A percentile compares a stretch with the other conserved stretches of the same genome.
Evolutionary conservation across 768 basidiomycete genomes (phyloP).

Genomic region (Sutorius australiensis): DNA sequence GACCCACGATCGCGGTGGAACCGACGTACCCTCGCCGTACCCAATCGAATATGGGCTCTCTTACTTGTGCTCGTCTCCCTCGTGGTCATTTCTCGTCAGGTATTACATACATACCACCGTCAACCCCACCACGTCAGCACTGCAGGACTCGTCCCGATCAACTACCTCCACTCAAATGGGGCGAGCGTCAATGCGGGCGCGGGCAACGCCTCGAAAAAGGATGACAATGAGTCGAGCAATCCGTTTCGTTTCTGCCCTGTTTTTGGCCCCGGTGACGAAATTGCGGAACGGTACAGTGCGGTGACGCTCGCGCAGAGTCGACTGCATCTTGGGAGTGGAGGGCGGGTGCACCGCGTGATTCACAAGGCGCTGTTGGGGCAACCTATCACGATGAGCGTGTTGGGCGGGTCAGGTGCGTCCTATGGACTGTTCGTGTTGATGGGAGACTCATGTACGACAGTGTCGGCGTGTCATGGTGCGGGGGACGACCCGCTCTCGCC

Average conservation of each 20-base stretch:
- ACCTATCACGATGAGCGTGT: constrained; percentile 83
- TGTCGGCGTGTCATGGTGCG: constrained; percentile 90
- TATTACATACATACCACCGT: constrained; percentile 40
- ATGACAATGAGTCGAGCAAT: constrained; percentile 29
- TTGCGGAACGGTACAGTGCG: constrained; percentile 77
- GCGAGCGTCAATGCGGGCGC: constrained; percentile 23
- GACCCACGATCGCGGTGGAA: constrained; percentile 48
- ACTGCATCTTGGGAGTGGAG: constrained; percentile 75
- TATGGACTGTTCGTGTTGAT: not conserved
- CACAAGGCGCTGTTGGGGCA: constrained; percentile 80
- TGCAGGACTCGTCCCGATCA: constrained; percentile 60
- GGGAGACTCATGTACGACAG: constrained; percentile 35
- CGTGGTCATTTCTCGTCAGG: constrained; percentile 52
- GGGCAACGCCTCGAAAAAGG: constrained; percentile 35
- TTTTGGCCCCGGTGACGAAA: constrained; percentile 76
- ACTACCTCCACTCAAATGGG: constrained; percentile 70
- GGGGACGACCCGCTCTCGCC: constrained; percentile 86
- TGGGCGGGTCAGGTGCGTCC: constrained; percentile 77
- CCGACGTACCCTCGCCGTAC: constrained; percentile 58
- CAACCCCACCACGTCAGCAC: constrained; percentile 29
- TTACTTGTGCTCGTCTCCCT: constrained; percentile 52
- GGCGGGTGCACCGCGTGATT: constrained; percentile 76
- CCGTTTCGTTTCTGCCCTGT: constrained; percentile 93
- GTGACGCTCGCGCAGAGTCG: constrained; percentile 69
- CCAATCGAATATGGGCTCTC: constrained; percentile 68